These are phyloP conservation scores for Pugionium dolabratum DNA, from an alignment of 345 rosid genomes.

Conservation along the genomic window DNA sequence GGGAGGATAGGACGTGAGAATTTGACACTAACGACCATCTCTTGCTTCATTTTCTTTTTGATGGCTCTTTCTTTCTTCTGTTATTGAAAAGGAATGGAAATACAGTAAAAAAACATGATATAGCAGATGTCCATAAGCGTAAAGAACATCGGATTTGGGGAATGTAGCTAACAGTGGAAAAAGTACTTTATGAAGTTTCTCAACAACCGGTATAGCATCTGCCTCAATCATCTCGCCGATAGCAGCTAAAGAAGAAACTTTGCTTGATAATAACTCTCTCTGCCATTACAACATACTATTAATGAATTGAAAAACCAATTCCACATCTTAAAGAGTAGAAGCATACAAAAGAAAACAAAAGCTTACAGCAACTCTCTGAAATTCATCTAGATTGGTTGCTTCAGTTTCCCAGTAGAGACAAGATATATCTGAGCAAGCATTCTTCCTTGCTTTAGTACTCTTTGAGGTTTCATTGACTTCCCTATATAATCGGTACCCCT, in stretches of 20 bases:
- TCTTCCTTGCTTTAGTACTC: conserved; percentile 42
- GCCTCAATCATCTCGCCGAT: conserved; percentile 53
- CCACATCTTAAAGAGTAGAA: conserved; percentile 17
- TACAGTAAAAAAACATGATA: conserved; percentile 2
- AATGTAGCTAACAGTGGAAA: conserved; percentile 17
- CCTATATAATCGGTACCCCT: conserved; percentile 78
- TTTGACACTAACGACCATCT: conserved; percentile 47
- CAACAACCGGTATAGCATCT: conserved; percentile 58
- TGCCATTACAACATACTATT: conserved; percentile 38
- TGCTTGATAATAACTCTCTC: conserved; percentile 67
- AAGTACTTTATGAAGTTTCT: conserved; percentile 64
- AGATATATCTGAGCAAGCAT: conserved; percentile 38
- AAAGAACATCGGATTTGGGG: not conserved
- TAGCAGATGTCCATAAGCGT: conserved; percentile 7
- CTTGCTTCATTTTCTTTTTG: conserved; percentile 57
- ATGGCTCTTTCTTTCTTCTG: conserved; percentile 74
- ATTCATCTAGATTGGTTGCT: conserved; percentile 76
- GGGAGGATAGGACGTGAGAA: conserved; percentile 39
- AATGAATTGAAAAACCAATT: not conserved
- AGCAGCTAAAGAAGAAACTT: conserved; percentile 51
- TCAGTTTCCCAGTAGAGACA: conserved; percentile 68
- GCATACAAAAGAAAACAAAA: conserved; percentile 17
- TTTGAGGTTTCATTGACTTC: conserved; percentile 47
- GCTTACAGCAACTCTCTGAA: conserved; percentile 58
- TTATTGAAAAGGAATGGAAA: conserved; percentile 14